Conservation (phyloP, 495 filamentous ascomycete species). For the Penicillium dipodomyicola region DNA sequence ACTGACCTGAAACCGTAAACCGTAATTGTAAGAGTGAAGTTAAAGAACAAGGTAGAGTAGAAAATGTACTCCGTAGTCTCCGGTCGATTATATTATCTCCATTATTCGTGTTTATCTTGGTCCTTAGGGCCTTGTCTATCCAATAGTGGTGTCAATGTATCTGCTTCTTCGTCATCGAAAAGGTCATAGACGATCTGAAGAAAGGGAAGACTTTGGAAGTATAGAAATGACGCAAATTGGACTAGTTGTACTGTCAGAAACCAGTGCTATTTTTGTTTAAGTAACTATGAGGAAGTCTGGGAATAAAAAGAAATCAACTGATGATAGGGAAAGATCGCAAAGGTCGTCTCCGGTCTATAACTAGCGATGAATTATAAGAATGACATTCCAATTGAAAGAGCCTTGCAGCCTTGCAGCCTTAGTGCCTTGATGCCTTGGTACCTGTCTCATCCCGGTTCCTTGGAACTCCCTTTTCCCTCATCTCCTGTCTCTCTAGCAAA, state of each 20-base stretch:
- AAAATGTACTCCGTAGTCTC: not conserved
- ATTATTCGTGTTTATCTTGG: too few relatives aligned
- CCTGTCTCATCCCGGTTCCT: constrained; percentile 1
- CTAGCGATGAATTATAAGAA: not conserved
- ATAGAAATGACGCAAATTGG: not conserved
- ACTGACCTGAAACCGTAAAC: not conserved
- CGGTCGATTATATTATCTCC: too few relatives aligned
- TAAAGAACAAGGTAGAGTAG: not conserved
- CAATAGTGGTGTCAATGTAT: too few relatives aligned
- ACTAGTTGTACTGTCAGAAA: not conserved
- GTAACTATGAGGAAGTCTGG: too few relatives aligned
- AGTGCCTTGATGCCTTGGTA: not conserved
- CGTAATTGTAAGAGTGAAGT: too few relatives aligned
- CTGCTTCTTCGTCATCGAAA: too few relatives aligned
- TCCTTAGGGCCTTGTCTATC: too few relatives aligned
- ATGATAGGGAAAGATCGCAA: too few relatives aligned
- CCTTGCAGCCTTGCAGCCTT: not conserved
- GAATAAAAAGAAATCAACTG: too few relatives aligned
- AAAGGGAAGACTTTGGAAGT: too few relatives aligned
- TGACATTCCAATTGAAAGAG: constrained; percentile 18
- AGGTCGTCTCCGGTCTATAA: not conserved
- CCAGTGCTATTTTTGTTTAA: not conserved
- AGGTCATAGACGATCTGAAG: too few relatives aligned
- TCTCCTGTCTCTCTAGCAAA: constrained; percentile 15
- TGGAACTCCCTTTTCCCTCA: constrained; percentile 11